Base-by-base conservation (phyloP, 1,284 basidiomycete species). In the Ganoderma sp. region DNA sequence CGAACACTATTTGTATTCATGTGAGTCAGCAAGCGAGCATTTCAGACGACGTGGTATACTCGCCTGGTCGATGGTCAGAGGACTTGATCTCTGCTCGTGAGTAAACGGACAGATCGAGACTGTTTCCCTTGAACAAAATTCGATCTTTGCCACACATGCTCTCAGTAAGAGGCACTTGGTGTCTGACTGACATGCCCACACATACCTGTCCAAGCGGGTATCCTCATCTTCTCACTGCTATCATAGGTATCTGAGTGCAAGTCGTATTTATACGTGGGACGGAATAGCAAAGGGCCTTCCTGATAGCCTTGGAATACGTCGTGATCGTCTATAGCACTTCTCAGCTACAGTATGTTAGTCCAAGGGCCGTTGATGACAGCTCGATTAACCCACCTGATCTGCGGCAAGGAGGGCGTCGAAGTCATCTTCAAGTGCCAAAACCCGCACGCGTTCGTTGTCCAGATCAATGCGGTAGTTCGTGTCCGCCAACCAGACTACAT, bases 131-230 rank as follows among this genome's bases (percentile, higher is more conserved):
- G 82, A 91, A 98, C 63, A 99, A 79, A 17, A 99, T 89, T n/a
- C 96, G 92, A 81, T 98, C 96, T 95, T 52, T 60, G 25, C 12
- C 10, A 60, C 4, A 15, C 14, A 43, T 22, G 41, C 52, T 19
- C 9, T 56, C 28, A 60, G 41, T 60, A 14, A 52, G 12, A 4
- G n/a, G 4, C 12, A 14, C 14, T n/a, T 14, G 48, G 48, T 2
- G 22, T 25, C 3, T 22, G 10, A 4, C 25, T 14, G 12, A 50
- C 12, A 52, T 4, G 6, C 3, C 22, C 22, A 52, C 28, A 69
- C 85, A 66, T 69, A 95, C 94, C 95, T 75, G 96, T 99, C 97
- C 97, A 99, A 9, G 97, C 95, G 1, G 98, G 98, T 77, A 98
- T 93, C 8, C 98, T 88, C 85, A 92, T 89, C 82, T 99, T 99